Evolutionary conservation across 805 yeast genomes (phyloP).

Genomic region (Lachancea sp.): DNA sequence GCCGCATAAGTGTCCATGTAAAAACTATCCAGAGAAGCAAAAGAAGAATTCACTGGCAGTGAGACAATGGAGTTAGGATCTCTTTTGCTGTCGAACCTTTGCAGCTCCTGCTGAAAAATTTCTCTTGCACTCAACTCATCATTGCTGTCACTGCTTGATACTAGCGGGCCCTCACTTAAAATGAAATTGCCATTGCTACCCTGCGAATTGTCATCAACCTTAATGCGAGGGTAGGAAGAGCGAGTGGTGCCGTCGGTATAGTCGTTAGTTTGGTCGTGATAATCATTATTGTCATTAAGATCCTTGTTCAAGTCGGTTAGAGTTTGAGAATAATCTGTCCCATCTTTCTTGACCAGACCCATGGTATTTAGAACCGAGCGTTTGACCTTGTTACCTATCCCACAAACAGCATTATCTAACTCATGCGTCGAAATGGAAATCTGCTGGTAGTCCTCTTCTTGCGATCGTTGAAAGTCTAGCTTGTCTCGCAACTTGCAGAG

Average conservation of each 20-base stretch:
- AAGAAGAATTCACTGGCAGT: constrained; percentile 63
- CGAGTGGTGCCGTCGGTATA: constrained; percentile 1
- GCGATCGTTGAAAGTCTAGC: constrained; percentile 27
- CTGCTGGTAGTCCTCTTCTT: constrained; percentile 32
- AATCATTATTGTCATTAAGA: constrained; percentile 8
- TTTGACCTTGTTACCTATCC: constrained; percentile 64
- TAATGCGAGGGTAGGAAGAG: constrained; percentile 10
- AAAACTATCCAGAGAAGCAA: constrained; percentile 70
- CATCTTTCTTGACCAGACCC: not conserved
- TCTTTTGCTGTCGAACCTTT: constrained; percentile 20
- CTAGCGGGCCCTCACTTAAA: constrained; percentile 9
- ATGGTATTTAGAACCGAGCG: constrained; percentile 20
- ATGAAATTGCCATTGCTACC: constrained; percentile 32
- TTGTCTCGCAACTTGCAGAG: constrained; percentile 14
- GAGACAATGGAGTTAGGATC: constrained; percentile 48
- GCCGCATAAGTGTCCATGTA: constrained; percentile 48
- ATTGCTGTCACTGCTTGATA: not conserved
- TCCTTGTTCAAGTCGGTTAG: not conserved
- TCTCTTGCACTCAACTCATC: constrained; percentile 13
- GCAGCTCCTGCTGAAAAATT: constrained; percentile 22
- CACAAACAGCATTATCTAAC: constrained; percentile 69
- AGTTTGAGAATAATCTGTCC: not conserved
- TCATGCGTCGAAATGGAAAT: constrained; percentile 63
- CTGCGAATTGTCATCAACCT: constrained; percentile 18
- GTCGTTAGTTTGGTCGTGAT: constrained; percentile 7